Percentiles rank a stretch among this genome's conserved stretches.
phyloP scores from a whole-genome alignment of 352 stramenopile species.

The Globisporangium perplexum region DNA sequence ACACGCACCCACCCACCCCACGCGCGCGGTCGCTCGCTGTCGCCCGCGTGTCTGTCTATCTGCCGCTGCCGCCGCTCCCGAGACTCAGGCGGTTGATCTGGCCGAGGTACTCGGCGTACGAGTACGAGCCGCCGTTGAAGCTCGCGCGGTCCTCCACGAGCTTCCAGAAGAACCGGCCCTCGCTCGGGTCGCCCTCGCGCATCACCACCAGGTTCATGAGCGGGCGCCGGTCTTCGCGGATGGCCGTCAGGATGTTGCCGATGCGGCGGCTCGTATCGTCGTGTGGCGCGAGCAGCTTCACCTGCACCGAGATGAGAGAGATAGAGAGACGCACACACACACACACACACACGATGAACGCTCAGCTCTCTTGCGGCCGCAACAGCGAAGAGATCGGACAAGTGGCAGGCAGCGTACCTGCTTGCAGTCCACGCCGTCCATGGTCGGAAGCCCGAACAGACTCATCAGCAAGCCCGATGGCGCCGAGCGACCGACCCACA shows the following conservation, averaged over 20 bases:
- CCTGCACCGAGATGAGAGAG: slow-evolving; percentile 25
- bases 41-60: slow-evolving; percentile 41
- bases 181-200: slow-evolving; percentile 91
- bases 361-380: too few species aligned
- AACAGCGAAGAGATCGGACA: too few species aligned
- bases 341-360: too few species aligned
- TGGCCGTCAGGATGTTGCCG: slow-evolving; percentile 79
- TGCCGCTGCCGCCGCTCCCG: slow-evolving; percentile 25
- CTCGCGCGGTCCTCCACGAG: slow-evolving; percentile 98
- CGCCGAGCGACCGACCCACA: slow-evolving; percentile 94
- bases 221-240: slow-evolving; percentile 86
- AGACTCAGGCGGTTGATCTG: slow-evolving; percentile 82
- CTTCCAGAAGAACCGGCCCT: slow-evolving; percentile 96
- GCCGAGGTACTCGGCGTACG: slow-evolving; percentile 97
- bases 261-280: slow-evolving; percentile 85
- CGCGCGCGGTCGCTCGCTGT: not conserved
- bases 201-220: slow-evolving; percentile 89
- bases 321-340: too few species aligned
- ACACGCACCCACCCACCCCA: too few species aligned
- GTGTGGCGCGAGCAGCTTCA: slow-evolving; percentile 77
- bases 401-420: slow-evolving; percentile 48
- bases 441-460: slow-evolving; percentile 92
- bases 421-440: slow-evolving; percentile 93
- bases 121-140: slow-evolving; percentile 96
- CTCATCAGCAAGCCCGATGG: slow-evolving; percentile 84